Evolutionary conservation across 805 yeast species (phyloP).

Genomic region (Danielozyma ontarioensis): DNA sequence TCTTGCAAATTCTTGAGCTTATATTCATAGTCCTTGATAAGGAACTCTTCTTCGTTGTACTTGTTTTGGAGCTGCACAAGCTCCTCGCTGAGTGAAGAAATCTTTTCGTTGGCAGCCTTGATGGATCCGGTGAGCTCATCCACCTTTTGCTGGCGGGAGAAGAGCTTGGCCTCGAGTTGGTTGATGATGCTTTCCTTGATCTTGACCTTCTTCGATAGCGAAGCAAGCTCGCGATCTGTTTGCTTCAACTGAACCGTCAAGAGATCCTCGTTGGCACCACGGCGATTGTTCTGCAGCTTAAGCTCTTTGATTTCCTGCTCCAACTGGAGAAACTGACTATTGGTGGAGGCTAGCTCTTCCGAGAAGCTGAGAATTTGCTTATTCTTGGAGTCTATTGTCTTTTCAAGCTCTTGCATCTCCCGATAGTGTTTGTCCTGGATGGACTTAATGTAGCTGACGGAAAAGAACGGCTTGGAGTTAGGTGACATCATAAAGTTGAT

Average conservation of each 20-base stretch:
- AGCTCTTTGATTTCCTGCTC: slow-evolving; percentile 15
- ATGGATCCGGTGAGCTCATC: slow-evolving; percentile 1
- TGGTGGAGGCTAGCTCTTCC: slow-evolving; percentile 11
- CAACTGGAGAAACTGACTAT: slow-evolving; percentile 6
- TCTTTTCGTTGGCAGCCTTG: slow-evolving; percentile 2
- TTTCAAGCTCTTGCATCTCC: slow-evolving; percentile 12
- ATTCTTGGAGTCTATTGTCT: slow-evolving; percentile 9
- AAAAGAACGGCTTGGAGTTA: slow-evolving; percentile 28
- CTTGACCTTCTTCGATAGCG: slow-evolving; percentile 2
- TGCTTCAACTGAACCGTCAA: slow-evolving; percentile 4
- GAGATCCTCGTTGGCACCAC: slow-evolving; percentile 15
- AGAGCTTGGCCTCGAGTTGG: slow-evolving; percentile 5
- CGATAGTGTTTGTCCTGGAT: slow-evolving; percentile 17
- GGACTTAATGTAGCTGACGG: slow-evolving; percentile 20
- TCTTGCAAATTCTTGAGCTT: background rate
- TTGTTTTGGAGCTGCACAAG: background rate
- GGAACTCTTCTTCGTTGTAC: background rate
- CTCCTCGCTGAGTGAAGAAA: background rate
- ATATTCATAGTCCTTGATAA: background rate
- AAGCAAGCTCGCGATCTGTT: background rate
- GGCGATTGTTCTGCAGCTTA: slow-evolving; percentile 8
- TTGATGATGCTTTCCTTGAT: slow-evolving; percentile 3
- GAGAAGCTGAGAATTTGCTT: slow-evolving; percentile 13
- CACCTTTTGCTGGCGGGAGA: background rate
- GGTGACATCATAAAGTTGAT: slow-evolving; percentile 26